These are phyloP conservation scores for Eutrema salsugineum DNA, from an alignment of 441 rosid genomes.

Conservation along the genomic window DNA sequence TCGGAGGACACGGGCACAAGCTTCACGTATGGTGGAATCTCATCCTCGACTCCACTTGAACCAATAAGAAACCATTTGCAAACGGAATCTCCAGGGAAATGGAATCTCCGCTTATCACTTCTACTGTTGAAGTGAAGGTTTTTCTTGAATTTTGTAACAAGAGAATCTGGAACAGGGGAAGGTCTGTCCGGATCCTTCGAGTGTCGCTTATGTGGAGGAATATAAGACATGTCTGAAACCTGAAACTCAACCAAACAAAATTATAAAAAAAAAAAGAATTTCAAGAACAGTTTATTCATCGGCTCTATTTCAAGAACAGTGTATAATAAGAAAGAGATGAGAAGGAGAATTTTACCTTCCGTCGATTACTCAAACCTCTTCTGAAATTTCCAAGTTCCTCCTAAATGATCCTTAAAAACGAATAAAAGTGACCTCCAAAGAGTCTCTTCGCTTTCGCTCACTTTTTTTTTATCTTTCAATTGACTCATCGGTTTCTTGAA, in stretches of 20 bases:
- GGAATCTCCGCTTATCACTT: too few species aligned
- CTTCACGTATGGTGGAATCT: conserved; percentile 33
- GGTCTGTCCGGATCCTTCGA: conserved; percentile 27
- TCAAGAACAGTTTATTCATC: neutral
- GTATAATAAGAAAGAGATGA: neutral
- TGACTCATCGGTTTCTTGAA: neutral
- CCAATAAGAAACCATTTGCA: conserved; percentile 53
- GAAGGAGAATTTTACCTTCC: neutral
- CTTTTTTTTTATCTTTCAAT: neutral
- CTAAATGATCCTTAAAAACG: neutral
- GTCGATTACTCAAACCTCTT: neutral
- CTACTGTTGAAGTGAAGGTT: conserved; percentile 9
- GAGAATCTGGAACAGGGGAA: conserved; percentile 33
- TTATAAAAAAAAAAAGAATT: neutral
- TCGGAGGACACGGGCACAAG: conserved; percentile 21
- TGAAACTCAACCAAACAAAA: neutral
- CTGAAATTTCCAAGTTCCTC: neutral
- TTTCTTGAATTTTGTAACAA: conserved; percentile 21
- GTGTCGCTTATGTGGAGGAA: conserved; percentile 62
- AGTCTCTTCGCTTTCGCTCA: conserved; percentile 15
- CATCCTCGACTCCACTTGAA: conserved; percentile 4
- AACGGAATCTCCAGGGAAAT: conserved; percentile 26
- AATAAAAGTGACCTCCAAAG: neutral
- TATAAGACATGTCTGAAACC: conserved; percentile 41
- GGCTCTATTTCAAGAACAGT: neutral